Percentiles rank a stretch among this genome's conserved stretches.
Conservation (phyloP, 192 early-diverging fungal genomes). For the Coemansia sp. region DNA sequence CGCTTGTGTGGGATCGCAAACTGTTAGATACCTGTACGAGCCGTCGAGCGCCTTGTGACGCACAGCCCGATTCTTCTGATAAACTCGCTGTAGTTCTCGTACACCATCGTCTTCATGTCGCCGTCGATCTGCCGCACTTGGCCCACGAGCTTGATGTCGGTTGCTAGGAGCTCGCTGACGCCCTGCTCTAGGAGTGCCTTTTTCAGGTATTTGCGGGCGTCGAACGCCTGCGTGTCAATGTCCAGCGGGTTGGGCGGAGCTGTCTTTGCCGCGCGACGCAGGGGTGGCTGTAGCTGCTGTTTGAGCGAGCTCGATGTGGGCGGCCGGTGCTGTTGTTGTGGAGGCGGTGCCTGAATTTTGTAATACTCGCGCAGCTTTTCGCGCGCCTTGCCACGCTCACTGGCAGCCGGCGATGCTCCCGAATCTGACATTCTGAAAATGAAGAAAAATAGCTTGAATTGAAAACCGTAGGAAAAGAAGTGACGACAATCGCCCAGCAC, state of each 20-base stretch:
- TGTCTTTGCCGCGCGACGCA: not conserved
- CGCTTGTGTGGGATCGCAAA: not conserved
- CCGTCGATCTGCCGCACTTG: slow-evolving; percentile 89
- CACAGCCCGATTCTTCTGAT: slow-evolving; percentile 58
- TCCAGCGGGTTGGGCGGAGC: slow-evolving; percentile 59
- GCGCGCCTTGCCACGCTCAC: slow-evolving; percentile 24
- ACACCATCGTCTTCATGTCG: slow-evolving; percentile 96
- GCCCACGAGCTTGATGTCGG: slow-evolving; percentile 52
- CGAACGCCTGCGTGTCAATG: slow-evolving; percentile 70
- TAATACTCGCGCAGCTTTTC: slow-evolving; percentile 53
- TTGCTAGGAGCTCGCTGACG: slow-evolving; percentile 66
- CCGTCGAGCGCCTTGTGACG: slow-evolving; percentile 24
- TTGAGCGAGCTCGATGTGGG: slow-evolving; percentile 8
- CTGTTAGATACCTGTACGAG: slow-evolving; percentile 15
- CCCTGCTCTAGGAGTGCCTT: slow-evolving; percentile 67
- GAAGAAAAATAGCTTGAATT: not conserved
- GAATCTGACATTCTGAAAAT: not conserved
- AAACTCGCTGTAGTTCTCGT: slow-evolving; percentile 98
- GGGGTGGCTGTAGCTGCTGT: not conserved
- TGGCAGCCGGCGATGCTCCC: not conserved
- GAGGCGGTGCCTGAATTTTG: slow-evolving; percentile 55
- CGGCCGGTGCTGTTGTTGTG: slow-evolving; percentile 17
- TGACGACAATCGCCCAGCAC: not conserved
- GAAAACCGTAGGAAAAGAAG: not conserved
- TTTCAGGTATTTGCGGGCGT: slow-evolving; percentile 76